Conservation (phyloP, 352 stramenopile genomes). For the Bremia lactucae region DNA sequence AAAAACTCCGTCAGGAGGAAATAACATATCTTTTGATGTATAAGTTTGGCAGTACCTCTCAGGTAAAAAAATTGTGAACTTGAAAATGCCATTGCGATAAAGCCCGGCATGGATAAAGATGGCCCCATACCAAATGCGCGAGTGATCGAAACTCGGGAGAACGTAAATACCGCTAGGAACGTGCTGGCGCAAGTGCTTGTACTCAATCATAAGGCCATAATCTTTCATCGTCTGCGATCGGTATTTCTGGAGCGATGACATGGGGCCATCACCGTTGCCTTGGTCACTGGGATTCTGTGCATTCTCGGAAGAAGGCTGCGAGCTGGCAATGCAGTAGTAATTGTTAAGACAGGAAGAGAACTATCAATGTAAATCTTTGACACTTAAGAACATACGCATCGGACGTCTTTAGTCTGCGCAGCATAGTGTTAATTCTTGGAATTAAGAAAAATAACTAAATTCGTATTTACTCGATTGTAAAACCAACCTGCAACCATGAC, state of each 20-base stretch:
- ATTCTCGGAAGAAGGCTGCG: constrained; percentile 10
- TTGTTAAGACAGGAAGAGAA: too few species aligned
- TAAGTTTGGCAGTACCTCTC: constrained; percentile 32
- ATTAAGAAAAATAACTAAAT: constrained; percentile 1
- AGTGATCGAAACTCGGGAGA: constrained; percentile 87
- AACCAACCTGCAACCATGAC: constrained; percentile 21
- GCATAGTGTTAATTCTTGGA: constrained; percentile 31
- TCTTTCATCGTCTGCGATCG: constrained; percentile 86
- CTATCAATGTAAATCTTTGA: neutral
- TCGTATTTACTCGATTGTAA: constrained; percentile 26
- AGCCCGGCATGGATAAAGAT: constrained; percentile 94
- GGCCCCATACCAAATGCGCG: constrained; percentile 88
- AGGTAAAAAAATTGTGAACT: constrained; percentile 87
- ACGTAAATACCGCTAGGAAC: constrained; percentile 93
- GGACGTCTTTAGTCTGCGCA: constrained; percentile 54
- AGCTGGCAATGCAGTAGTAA: constrained; percentile 4
- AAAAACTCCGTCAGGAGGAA: constrained; percentile 8
- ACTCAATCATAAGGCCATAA: constrained; percentile 96
- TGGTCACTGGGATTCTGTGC: constrained; percentile 11
- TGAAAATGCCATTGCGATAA: constrained; percentile 95
- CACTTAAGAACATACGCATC: constrained; percentile 28
- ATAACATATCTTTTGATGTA: neutral
- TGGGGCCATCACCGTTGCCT: constrained; percentile 27
- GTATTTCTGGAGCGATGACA: constrained; percentile 79
- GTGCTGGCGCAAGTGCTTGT: constrained; percentile 93